Evolutionary conservation across 2,329 filamentous ascomycete genomes (phyloP).

Genomic region (Hymenoscyphus scutula): DNA sequence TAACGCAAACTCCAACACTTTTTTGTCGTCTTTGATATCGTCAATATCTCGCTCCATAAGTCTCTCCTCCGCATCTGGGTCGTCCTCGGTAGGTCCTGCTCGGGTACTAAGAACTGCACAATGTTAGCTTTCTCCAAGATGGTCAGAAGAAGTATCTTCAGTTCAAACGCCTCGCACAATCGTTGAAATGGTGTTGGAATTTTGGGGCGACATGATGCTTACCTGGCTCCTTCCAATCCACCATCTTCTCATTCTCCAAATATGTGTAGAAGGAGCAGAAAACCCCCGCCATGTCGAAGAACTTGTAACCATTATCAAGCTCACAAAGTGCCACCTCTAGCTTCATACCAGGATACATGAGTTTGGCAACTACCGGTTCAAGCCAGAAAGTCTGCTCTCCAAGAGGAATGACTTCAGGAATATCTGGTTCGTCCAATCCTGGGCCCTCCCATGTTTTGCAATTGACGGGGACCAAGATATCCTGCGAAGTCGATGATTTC

Average conservation of each 20-base stretch:
- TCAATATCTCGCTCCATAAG: slow-evolving; percentile 19
- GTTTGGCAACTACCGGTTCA: slow-evolving; percentile 57
- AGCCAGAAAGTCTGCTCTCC: slow-evolving; percentile 58
- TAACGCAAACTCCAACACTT: neutral
- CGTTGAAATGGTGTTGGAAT: too few relatives aligned
- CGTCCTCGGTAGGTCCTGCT: slow-evolving; percentile 33
- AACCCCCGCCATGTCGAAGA: slow-evolving; percentile 59
- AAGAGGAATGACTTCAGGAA: slow-evolving; percentile 25
- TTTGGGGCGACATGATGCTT: neutral
- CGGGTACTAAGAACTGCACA: slow-evolving; percentile 29
- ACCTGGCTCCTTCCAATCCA: slow-evolving; percentile 59
- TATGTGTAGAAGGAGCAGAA: slow-evolving; percentile 63
- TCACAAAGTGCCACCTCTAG: slow-evolving; percentile 54
- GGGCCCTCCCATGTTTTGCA: slow-evolving; percentile 45
- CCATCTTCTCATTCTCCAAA: slow-evolving; percentile 68
- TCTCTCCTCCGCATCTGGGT: slow-evolving; percentile 32
- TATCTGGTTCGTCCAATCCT: slow-evolving; percentile 25
- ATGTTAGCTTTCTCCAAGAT: slow-evolving; percentile 11
- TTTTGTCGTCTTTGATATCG: neutral
- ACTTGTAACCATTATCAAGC: slow-evolving; percentile 58
- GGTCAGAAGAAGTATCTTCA: too few relatives aligned
- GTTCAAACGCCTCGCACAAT: too few relatives aligned
- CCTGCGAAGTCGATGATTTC: neutral
- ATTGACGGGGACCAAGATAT: slow-evolving; percentile 44
- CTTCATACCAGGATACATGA: slow-evolving; percentile 65